These are phyloP conservation scores for Conidiobolus incongruus DNA, from an alignment of 371 early-diverging fungal species.

Conservation along the genomic window DNA sequence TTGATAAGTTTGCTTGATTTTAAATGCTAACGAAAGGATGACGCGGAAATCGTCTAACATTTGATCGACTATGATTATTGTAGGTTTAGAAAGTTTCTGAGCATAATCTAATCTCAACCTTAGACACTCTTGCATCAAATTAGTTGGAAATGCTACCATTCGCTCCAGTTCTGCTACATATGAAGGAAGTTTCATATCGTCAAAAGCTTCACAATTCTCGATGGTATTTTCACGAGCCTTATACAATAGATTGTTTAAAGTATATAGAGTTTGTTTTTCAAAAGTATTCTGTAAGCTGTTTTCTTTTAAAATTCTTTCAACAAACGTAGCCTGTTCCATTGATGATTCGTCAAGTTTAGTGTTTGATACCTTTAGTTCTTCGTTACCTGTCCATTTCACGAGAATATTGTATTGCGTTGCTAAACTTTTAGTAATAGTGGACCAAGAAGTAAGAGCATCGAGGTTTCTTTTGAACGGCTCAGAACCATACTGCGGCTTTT, in stretches of 20 bases:
- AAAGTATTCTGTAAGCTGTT: slow-evolving; percentile 55
- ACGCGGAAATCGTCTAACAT: slow-evolving; percentile 60
- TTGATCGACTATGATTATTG: slow-evolving; percentile 48
- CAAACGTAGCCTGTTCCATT: too few species aligned
- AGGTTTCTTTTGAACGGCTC: slow-evolving; percentile 37
- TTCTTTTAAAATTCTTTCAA: slow-evolving; percentile 65
- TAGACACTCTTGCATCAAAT: slow-evolving; percentile 51
- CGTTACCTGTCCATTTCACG: slow-evolving; percentile 62
- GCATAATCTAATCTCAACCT: slow-evolving; percentile 53
- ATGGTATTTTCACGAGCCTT: slow-evolving; percentile 44
- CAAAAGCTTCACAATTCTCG: slow-evolving; percentile 28
- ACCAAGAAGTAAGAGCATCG: slow-evolving; percentile 55
- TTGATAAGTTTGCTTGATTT: slow-evolving; percentile 41
- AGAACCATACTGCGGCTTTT: slow-evolving; percentile 46
- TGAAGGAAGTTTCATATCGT: slow-evolving; percentile 41
- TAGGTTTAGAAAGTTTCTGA: slow-evolving; percentile 37
- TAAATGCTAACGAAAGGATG: slow-evolving; percentile 40
- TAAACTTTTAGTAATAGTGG: slow-evolving; percentile 41
- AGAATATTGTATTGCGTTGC: slow-evolving; percentile 48
- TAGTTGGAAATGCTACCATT: slow-evolving; percentile 54
- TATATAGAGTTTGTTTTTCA: slow-evolving; percentile 41
- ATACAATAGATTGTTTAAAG: slow-evolving; percentile 19
- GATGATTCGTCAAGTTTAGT: slow-evolving; percentile 10
- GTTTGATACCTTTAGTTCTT: slow-evolving; percentile 33
- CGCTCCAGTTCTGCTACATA: slow-evolving; percentile 34